phyloP scores from a whole-genome alignment of 495 filamentous ascomycete genomes.

The Penicillium antarcticum region DNA sequence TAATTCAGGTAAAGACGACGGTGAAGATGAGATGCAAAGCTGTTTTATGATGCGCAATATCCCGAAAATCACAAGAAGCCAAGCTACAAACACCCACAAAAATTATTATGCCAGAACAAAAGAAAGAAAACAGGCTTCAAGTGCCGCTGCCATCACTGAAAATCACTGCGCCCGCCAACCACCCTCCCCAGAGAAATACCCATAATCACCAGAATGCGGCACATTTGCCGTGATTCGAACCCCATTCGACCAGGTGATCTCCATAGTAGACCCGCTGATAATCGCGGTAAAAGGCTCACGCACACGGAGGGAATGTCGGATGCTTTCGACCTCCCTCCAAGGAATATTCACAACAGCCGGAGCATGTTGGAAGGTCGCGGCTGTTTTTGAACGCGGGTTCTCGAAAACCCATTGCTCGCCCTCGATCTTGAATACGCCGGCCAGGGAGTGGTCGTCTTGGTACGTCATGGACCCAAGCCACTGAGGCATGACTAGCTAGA shows the following conservation, averaged over 20 bases:
- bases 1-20: too few species aligned
- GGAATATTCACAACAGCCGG: conserved; percentile 8
- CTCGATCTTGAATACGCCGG: conserved; percentile 4
- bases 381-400: not conserved
- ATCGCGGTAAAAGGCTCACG: conserved; percentile 3
- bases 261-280: conserved; percentile 5
- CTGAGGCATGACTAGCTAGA: conserved; percentile 1
- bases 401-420: conserved; percentile 9
- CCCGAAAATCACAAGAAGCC: too few species aligned
- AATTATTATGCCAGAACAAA: too few species aligned
- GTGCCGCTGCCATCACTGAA: too few species aligned
- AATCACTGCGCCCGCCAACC: conserved; percentile 4
- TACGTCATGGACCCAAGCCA: conserved; percentile 1
- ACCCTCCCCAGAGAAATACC: conserved; percentile 1
- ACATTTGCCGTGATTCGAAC: conserved; percentile 8
- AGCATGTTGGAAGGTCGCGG: not conserved
- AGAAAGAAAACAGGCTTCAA: too few species aligned
- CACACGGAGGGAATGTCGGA: not conserved
- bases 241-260: conserved; percentile 5
- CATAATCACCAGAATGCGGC: conserved; percentile 2
- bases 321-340: conserved; percentile 4
- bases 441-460: conserved; percentile 1
- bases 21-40: too few species aligned
- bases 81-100: too few species aligned
- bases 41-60: too few species aligned